phyloP scores from a whole-genome alignment of 1,284 basidiomycete genomes.

The Fereydounia khargensis region DNA sequence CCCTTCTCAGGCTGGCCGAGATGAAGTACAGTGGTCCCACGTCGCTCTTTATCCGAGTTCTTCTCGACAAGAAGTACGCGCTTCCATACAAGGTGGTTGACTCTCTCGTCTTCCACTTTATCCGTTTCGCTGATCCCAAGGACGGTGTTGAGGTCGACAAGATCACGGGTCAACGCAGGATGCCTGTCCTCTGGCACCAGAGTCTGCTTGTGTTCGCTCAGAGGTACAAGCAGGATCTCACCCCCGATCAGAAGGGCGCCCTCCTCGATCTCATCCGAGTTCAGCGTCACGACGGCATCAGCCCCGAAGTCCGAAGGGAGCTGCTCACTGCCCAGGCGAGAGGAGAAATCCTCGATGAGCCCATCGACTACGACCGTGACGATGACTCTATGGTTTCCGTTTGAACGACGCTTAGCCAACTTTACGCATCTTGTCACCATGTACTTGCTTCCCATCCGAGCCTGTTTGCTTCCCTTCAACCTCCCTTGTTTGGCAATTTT shows the following conservation, averaged over 20 bases:
- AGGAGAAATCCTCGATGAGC: conserved; percentile 59
- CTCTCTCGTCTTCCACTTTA: conserved; percentile 95
- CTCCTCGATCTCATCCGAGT: conserved; percentile 88
- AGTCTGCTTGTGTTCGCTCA: conserved; percentile 91
- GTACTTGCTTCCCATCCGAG: too few species aligned
- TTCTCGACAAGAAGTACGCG: conserved; percentile 97
- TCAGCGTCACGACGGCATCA: conserved; percentile 83
- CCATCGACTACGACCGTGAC: conserved; percentile 42
- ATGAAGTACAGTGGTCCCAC: conserved; percentile 96
- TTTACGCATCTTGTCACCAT: too few species aligned
- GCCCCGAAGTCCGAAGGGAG: conserved; percentile 85
- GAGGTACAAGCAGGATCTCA: conserved; percentile 94
- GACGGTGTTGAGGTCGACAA: conserved; percentile 51
- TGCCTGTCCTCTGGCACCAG: conserved; percentile 96
- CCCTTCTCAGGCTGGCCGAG: conserved; percentile 83
- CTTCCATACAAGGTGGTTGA: conserved; percentile 98
- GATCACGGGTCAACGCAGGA: conserved; percentile 40
- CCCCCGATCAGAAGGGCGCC: conserved; percentile 95
- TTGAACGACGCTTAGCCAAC: too few species aligned
- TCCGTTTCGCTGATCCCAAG: conserved; percentile 69
- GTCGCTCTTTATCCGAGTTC: conserved; percentile 92
- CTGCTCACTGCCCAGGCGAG: conserved; percentile 62
- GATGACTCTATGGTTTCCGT: too few species aligned
- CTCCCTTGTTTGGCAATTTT: too few species aligned
- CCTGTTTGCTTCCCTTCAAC: too few species aligned